These are phyloP conservation scores for Talaromyces pinophilus DNA, from an alignment of 2,329 filamentous ascomycete genomes.

Conservation along the genomic window DNA sequence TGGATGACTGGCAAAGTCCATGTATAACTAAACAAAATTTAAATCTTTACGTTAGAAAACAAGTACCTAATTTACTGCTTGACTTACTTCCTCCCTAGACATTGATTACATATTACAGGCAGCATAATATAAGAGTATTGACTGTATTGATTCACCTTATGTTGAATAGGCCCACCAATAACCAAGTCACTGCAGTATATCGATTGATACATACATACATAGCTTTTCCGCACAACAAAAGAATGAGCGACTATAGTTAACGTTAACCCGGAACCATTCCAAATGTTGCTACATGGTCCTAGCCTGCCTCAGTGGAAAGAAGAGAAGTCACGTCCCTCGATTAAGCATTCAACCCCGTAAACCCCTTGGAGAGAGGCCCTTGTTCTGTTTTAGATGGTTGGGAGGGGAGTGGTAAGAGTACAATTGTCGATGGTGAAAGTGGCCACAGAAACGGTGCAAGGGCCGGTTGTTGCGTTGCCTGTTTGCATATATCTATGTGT, in stretches of 20 bases:
- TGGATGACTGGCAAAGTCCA: neutral
- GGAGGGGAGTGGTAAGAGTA: too few relatives aligned
- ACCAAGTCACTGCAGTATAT: neutral
- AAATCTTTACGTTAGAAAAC: neutral
- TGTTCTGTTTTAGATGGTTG: too few relatives aligned
- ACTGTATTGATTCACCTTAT: neutral
- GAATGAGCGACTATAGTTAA: neutral
- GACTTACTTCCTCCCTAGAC: neutral
- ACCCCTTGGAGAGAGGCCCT: too few relatives aligned
- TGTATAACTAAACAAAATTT: neutral
- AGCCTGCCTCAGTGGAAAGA: neutral
- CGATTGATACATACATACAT: neutral
- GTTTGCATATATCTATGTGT: neutral
- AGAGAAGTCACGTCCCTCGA: neutral
- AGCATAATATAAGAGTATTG: neutral
- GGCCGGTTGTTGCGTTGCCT: neutral
- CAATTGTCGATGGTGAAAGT: neutral
- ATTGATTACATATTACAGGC: neutral
- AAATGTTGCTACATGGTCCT: neutral
- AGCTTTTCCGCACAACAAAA: neutral
- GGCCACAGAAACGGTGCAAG: neutral
- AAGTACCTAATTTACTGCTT: neutral
- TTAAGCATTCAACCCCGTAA: too few relatives aligned
- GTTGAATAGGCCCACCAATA: neutral
- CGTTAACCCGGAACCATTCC: neutral